phyloP scores from a whole-genome alignment of 163 green algal species.

The Coccomyxa subellipsoidea region DNA sequence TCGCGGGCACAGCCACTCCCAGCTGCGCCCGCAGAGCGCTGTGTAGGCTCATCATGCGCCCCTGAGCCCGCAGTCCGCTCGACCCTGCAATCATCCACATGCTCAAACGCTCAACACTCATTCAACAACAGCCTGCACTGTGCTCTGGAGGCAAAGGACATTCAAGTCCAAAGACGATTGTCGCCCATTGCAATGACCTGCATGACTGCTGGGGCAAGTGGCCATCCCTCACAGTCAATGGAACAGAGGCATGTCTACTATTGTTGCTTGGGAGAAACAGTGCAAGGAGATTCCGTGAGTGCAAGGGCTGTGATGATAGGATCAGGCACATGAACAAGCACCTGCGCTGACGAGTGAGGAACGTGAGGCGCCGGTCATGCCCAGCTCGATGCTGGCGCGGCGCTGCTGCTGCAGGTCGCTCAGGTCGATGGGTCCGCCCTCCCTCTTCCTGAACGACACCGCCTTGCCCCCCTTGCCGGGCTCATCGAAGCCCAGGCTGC shows the following conservation, averaged over 20 bases:
- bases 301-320: too few relatives aligned
- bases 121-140: too few relatives aligned
- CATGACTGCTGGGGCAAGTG: too few relatives aligned
- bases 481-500: not conserved
- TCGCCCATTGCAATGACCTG: too few relatives aligned
- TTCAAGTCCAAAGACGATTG: too few relatives aligned
- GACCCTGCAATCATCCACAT: not conserved
- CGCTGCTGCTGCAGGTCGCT: not conserved
- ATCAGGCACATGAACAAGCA: too few relatives aligned
- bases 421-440: not conserved
- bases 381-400: not conserved
- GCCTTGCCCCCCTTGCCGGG: not conserved
- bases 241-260: too few relatives aligned
- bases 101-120: not conserved
- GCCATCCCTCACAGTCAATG: too few relatives aligned
- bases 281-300: too few relatives aligned
- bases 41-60: conserved; percentile 8
- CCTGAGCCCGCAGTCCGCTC: not conserved
- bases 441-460: not conserved
- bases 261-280: too few relatives aligned
- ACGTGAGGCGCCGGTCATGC: not conserved
- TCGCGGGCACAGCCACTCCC: conserved; percentile 15
- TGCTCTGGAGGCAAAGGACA: too few relatives aligned
- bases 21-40: not conserved
- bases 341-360: not conserved